Percentiles rank a stretch among this genome's conserved stretches.
Evolutionary conservation across 768 basidiomycete genomes (phyloP).

Genomic region (Sistotremastrum niveocremeum): DNA sequence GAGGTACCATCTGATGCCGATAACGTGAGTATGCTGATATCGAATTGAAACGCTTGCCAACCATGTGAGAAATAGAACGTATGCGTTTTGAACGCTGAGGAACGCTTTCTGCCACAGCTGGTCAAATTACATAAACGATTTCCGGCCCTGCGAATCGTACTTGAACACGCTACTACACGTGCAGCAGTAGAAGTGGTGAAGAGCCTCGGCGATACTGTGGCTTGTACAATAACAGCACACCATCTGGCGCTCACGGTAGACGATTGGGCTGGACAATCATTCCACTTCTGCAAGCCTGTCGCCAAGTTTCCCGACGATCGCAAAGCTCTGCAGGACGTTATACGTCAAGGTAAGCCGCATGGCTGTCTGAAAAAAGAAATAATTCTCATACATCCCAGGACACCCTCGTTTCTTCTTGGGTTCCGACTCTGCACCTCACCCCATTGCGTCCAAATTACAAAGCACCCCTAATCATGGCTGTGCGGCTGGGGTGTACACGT

Average conservation of each 20-base stretch:
- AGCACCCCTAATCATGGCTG: slow-evolving; percentile 61
- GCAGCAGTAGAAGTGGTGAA: slow-evolving; percentile 84
- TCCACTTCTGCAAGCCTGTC: slow-evolving; percentile 96
- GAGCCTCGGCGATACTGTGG: slow-evolving; percentile 66
- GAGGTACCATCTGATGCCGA: slow-evolving; percentile 83
- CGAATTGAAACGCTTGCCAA: not conserved
- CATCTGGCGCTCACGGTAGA: slow-evolving; percentile 91
- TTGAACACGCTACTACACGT: slow-evolving; percentile 92
- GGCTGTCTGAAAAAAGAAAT: not conserved
- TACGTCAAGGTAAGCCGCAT: slow-evolving; percentile 46
- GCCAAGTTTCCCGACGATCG: slow-evolving; percentile 94
- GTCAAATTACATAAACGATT: slow-evolving; percentile 68
- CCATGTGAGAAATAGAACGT: slow-evolving; percentile 43
- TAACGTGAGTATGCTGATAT: slow-evolving; percentile 27
- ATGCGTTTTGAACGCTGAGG: slow-evolving; percentile 89
- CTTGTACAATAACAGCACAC: slow-evolving; percentile 94
- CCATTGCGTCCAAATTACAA: slow-evolving; percentile 49
- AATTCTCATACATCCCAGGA: slow-evolving; percentile 27
- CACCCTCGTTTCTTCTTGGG: slow-evolving; percentile 96
- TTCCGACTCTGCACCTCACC: slow-evolving; percentile 93
- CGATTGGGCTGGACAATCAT: slow-evolving; percentile 91
- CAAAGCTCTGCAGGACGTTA: slow-evolving; percentile 61
- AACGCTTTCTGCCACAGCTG: slow-evolving; percentile 79
- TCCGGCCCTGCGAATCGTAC: slow-evolving; percentile 84
- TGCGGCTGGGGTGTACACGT: slow-evolving; percentile 94